Conservation (phyloP, 192 early-diverging fungal species). For the Obelidium mucronatum region DNA sequence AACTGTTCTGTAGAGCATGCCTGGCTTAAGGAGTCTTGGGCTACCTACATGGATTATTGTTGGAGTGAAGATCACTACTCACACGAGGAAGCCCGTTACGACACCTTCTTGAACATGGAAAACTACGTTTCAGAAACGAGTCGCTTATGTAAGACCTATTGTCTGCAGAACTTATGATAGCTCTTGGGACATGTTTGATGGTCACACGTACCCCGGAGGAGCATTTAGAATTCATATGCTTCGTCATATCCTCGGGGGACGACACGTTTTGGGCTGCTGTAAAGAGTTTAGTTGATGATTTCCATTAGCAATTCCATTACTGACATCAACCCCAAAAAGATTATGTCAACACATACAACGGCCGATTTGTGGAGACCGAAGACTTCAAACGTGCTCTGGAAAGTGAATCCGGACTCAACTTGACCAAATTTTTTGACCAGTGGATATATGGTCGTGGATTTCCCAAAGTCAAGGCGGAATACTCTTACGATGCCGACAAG, state of each 20-base stretch:
- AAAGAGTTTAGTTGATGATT: constrained; percentile 36
- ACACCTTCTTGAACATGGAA: constrained; percentile 40
- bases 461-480: constrained; percentile 80
- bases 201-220: constrained; percentile 62
- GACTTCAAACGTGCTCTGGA: constrained; percentile 76
- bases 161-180: constrained; percentile 56
- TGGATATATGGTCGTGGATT: constrained; percentile 93
- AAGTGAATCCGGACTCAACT: constrained; percentile 80
- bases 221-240: constrained; percentile 62
- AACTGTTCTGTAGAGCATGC: too few relatives aligned
- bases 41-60: constrained; percentile 51
- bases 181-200: constrained; percentile 62
- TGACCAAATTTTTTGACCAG: constrained; percentile 82
- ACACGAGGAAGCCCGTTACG: constrained; percentile 45
- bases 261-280: constrained; percentile 59
- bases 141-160: constrained; percentile 54
- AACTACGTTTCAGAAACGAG: constrained; percentile 39
- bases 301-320: not conserved
- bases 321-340: not conserved
- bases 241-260: constrained; percentile 52
- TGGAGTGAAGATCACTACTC: constrained; percentile 48
- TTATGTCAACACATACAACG: constrained; percentile 52
- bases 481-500: constrained; percentile 85
- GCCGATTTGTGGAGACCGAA: constrained; percentile 56
- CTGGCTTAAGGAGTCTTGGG: constrained; percentile 68